Conservation (phyloP, 2,329 filamentous ascomycete genomes). For the Colletotrichum sp. region DNA sequence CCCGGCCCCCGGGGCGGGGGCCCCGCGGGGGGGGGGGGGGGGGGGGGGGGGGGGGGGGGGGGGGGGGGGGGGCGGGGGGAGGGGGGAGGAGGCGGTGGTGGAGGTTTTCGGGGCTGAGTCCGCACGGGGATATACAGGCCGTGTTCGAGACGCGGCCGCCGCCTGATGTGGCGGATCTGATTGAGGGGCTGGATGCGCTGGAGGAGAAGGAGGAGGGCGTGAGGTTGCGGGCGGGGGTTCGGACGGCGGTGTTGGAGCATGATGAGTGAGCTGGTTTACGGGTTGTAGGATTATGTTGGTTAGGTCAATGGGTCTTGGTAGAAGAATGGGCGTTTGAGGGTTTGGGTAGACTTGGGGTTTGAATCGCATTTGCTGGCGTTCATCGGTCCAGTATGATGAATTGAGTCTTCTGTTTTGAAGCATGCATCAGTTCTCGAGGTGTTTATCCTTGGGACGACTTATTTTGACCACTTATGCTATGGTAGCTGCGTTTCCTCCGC, state of each 20-base stretch:
- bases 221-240: not conserved
- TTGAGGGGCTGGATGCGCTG: slow-evolving; percentile 24
- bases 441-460: not conserved
- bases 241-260: not conserved
- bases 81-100: slow-evolving; percentile 20
- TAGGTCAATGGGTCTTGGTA: not conserved
- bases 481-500: no score
- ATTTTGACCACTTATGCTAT: not conserved
- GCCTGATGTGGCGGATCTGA: slow-evolving; percentile 36
- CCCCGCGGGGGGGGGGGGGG: no score
- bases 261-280: not conserved
- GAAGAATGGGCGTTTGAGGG: not conserved
- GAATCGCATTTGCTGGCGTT: not conserved
- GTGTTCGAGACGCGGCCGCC: slow-evolving; percentile 67
- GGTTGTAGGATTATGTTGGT: not conserved
- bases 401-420: not conserved
- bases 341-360: not conserved
- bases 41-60: no score
- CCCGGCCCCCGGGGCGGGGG: no score
- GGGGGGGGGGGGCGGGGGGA: not conserved
- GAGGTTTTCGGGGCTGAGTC: slow-evolving; percentile 40
- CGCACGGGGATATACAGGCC: slow-evolving; percentile 64
- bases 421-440: not conserved
- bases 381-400: not conserved
- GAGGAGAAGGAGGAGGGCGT: not conserved